Percentiles rank a stretch among this genome's conserved stretches.
Conservation (phyloP, 1,139 yeast species). For the Hanseniaspora uvarum region DNA sequence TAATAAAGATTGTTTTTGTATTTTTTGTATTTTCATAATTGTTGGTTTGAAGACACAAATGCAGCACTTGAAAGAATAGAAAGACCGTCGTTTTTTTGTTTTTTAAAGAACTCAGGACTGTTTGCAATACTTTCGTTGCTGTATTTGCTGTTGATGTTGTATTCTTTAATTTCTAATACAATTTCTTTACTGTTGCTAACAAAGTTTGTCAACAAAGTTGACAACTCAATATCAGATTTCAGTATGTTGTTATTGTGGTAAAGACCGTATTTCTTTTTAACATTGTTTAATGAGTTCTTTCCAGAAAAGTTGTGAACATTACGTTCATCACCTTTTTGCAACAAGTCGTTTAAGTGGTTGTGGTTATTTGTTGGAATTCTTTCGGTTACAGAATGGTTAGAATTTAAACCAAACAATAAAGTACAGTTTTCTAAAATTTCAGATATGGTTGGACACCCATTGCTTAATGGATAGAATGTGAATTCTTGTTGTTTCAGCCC, state of each 20-base stretch:
- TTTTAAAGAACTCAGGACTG: background rate
- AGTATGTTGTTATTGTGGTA: conserved; percentile 19
- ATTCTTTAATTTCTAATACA: conserved; percentile 24
- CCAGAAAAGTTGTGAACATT: conserved; percentile 2
- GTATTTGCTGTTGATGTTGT: background rate
- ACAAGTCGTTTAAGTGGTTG: conserved; percentile 5
- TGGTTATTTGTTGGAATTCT: conserved; percentile 1
- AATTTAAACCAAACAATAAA: conserved; percentile 23
- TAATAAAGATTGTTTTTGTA: background rate
- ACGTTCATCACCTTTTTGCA: conserved; percentile 15
- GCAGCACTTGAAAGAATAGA: conserved; percentile 12
- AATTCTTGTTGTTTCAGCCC: conserved; percentile 28
- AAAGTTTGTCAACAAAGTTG: conserved; percentile 26
- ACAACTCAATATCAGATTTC: conserved; percentile 26
- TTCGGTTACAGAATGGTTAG: conserved; percentile 20
- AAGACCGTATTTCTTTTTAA: conserved; percentile 3
- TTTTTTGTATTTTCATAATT: background rate
- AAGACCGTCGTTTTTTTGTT: conserved; percentile 6
- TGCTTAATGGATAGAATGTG: conserved; percentile 29
- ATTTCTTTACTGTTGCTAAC: conserved; percentile 23
- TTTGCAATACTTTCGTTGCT: background rate
- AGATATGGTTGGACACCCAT: conserved; percentile 30
- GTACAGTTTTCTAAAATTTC: conserved; percentile 29
- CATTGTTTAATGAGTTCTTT: background rate
- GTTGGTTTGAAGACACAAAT: conserved; percentile 5